Evolutionary conservation across 2,329 filamentous ascomycete genomes (phyloP), one percentile per base, ranked within the genome.

Genomic region (Akanthomyces dipterigenus): DNA sequence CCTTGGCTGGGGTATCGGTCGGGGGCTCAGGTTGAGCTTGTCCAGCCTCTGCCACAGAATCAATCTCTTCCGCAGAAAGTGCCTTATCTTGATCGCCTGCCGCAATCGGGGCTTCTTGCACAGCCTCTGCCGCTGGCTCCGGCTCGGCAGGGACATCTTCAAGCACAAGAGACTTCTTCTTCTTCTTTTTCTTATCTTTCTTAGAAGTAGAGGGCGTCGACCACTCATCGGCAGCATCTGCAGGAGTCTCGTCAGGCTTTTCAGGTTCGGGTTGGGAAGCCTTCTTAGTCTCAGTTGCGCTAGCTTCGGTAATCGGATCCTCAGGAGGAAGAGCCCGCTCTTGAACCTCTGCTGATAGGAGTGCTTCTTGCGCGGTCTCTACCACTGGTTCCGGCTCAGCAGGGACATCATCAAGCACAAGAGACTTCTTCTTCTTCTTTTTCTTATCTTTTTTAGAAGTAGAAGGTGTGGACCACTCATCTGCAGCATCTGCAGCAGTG

Each of bases 391-490:
- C n/a, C 18, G 49, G 49, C 34, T 53, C 31, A 18, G 34, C 18
- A 24, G 34, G 1, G 22, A 20, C 31, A 36, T 53, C 49, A 6
- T 53, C 49, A 14, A 31, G 31, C 22, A n/a, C 28, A 38, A 48
- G 36, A 28, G 60, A 40, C 26, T 57, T 63, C 45, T 58, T 58
- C 54, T 46, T 48, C 59, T 73, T 72, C 62, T 74, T 70, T 60
- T 69, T 69, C 62, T 74, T 72, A 61, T 71, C 68, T 62, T 70
- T 71, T 62, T 71, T 67, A 54, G 69, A 66, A 62, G 64, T 67
- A 66, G 69, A 64, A 66, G 69, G 66, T 18, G 24, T 50, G 24
- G 49, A 50, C 45, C 60, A n/a, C 20, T 54, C 53, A 20, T 46
- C 36, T 5, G 36, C 42, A 34, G 31, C 53, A 40, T 59, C 61